phyloP scores from a whole-genome alignment of 2,329 filamentous ascomycete genomes.

The Pochonia chlamydosporia region DNA sequence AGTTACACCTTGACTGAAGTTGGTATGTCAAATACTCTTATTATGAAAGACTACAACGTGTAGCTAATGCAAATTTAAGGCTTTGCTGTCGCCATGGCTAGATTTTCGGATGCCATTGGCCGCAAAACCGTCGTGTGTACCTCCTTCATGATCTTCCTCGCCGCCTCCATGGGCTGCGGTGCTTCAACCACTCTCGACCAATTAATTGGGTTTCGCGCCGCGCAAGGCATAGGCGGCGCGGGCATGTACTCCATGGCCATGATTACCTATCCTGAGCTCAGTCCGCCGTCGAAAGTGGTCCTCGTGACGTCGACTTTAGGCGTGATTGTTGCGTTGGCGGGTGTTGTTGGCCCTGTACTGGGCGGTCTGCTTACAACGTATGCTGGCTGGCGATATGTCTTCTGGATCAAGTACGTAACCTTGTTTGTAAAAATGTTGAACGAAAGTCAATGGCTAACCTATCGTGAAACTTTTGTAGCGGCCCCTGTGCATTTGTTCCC shows the following conservation, averaged over 20 bases:
- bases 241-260: conserved; percentile 46
- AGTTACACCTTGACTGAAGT: conserved; percentile 51
- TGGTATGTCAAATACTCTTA: conserved; percentile 30
- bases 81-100: conserved; percentile 45
- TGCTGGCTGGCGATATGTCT: conserved; percentile 47
- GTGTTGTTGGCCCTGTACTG: conserved; percentile 47
- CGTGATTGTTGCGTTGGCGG: conserved; percentile 40
- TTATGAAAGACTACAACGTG: neutral
- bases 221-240: conserved; percentile 45
- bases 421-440: no score
- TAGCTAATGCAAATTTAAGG: conserved; percentile 5
- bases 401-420: conserved; percentile 51
- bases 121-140: conserved; percentile 42
- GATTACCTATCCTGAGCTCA: conserved; percentile 47
- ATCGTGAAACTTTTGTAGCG: conserved; percentile 27
- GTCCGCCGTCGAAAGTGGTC: conserved; percentile 32
- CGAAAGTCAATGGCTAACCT: neutral
- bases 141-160: conserved; percentile 49
- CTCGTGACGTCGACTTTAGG: conserved; percentile 44
- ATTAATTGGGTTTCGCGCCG: conserved; percentile 41
- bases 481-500: conserved; percentile 41
- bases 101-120: conserved; percentile 48
- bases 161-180: conserved; percentile 50
- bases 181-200: conserved; percentile 27
- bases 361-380: conserved; percentile 46